A percentile compares a stretch with the other conserved stretches of the same genome.
phyloP scores from a whole-genome alignment of 2,329 filamentous ascomycete genomes.

The Xylariaceae sp. region DNA sequence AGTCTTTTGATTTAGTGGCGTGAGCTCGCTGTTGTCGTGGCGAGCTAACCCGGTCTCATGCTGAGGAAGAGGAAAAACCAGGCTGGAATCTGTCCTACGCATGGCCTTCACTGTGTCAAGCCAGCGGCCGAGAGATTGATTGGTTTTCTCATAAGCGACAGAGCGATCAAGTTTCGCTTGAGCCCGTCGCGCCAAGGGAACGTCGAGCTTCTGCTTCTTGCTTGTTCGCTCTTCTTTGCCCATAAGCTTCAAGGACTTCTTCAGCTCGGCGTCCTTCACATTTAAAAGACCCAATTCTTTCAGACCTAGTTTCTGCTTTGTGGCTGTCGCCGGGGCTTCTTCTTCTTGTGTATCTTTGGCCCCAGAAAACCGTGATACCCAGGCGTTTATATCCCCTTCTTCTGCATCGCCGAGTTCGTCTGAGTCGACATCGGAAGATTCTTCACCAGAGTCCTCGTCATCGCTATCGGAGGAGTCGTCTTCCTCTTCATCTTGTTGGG shows the following conservation, averaged over 20 bases:
- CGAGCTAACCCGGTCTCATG: slow-evolving; percentile 66
- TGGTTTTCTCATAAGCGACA: slow-evolving; percentile 88
- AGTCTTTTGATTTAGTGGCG: slow-evolving; percentile 67
- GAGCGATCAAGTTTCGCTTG: slow-evolving; percentile 83
- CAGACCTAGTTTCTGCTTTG: slow-evolving; percentile 72
- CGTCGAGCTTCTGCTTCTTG: slow-evolving; percentile 74
- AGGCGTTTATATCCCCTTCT: slow-evolving; percentile 52
- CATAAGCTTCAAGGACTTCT: slow-evolving; percentile 79
- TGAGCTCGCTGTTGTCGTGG: slow-evolving; percentile 66
- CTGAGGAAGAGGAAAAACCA: slow-evolving; percentile 84
- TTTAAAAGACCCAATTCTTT: slow-evolving; percentile 75
- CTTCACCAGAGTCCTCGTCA: slow-evolving; percentile 45
- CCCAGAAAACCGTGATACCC: slow-evolving; percentile 69
- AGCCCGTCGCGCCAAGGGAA: slow-evolving; percentile 82
- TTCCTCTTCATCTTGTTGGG: slow-evolving; percentile 52
- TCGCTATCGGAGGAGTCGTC: slow-evolving; percentile 52
- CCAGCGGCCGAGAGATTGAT: slow-evolving; percentile 89
- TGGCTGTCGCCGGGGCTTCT: slow-evolving; percentile 55
- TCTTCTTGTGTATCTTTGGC: slow-evolving; percentile 64
- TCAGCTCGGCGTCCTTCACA: slow-evolving; percentile 75
- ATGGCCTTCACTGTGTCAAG: slow-evolving; percentile 95
- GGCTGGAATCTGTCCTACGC: slow-evolving; percentile 79
- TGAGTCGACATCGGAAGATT: slow-evolving; percentile 51
- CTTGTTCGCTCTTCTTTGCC: slow-evolving; percentile 64
- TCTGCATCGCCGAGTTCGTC: slow-evolving; percentile 56